Conservation (phyloP, 2,329 filamentous ascomycete genomes). For the Beauveria pseudobassiana region DNA sequence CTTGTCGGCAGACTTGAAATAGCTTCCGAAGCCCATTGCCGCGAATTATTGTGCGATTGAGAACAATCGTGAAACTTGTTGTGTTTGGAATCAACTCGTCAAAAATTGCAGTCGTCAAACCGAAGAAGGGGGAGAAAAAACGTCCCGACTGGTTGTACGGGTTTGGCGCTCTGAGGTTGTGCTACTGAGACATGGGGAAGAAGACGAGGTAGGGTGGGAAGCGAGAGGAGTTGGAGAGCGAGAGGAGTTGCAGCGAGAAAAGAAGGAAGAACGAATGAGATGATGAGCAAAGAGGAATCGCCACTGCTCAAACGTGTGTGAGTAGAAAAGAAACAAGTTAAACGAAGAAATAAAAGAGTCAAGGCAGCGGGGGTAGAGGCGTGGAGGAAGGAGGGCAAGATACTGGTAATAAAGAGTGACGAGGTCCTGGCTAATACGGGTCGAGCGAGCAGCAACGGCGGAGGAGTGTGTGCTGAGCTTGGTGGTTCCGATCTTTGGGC, state of each 20-base stretch:
- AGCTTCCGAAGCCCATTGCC: constrained; percentile 53
- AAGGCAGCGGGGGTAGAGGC: background rate
- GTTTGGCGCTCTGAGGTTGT: background rate
- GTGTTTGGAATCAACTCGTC: background rate
- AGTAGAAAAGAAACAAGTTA: background rate
- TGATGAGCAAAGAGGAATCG: background rate
- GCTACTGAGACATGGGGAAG: background rate
- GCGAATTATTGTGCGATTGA: background rate
- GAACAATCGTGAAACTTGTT: background rate
- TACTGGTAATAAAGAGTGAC: constrained; percentile 1
- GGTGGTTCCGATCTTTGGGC: background rate
- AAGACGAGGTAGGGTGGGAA: background rate
- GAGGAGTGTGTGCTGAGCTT: background rate
- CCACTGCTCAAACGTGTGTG: background rate
- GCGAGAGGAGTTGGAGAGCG: background rate
- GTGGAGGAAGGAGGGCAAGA: background rate
- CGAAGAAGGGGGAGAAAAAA: background rate
- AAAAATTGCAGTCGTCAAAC: constrained; percentile 5
- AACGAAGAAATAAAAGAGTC: background rate
- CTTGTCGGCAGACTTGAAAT: constrained; percentile 46
- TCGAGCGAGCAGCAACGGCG: background rate
- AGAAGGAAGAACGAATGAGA: background rate
- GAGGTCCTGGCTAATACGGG: background rate
- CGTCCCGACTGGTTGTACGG: background rate
- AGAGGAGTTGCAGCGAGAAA: background rate